These are phyloP conservation scores for Paramyrothecium sp. DNA, from an alignment of 2,329 filamentous ascomycete genomes.

Conservation along the genomic window DNA sequence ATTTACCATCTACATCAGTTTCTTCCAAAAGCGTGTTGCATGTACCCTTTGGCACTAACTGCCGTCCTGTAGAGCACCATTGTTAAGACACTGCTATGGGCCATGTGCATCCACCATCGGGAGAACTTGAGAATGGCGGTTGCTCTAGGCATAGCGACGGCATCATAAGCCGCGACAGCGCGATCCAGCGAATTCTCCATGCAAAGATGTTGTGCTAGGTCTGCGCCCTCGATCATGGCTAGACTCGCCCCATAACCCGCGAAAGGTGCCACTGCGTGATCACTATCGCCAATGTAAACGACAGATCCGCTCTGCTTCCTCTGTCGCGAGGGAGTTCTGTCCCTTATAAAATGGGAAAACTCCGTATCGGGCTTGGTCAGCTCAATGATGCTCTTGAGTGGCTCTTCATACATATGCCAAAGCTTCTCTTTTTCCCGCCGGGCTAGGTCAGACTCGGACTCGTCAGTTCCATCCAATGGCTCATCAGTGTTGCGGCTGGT, in stretches of 20 bases:
- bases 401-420: slow-evolving; percentile 31
- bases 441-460: no score
- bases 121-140: slow-evolving; percentile 15
- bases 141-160: slow-evolving; percentile 27
- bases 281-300: slow-evolving; percentile 43
- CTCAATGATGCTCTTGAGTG: slow-evolving; percentile 32
- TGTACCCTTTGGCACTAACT: no score
- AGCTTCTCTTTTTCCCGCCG: slow-evolving; percentile 24
- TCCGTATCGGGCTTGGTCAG: slow-evolving; percentile 31
- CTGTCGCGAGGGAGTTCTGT: slow-evolving; percentile 39
- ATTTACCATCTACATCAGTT: no score
- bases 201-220: slow-evolving; percentile 34
- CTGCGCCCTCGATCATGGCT: slow-evolving; percentile 40
- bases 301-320: slow-evolving; percentile 17
- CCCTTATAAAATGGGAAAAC: slow-evolving; percentile 34
- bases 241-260: slow-evolving; percentile 43
- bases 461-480: slow-evolving; percentile 19
- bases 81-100: slow-evolving; percentile 9
- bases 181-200: slow-evolving; percentile 16
- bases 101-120: slow-evolving; percentile 10
- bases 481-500: slow-evolving; percentile 9
- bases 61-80: no score
- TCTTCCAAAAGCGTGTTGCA: no score
- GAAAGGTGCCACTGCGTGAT: slow-evolving; percentile 43
- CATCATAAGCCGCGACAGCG: slow-evolving; percentile 30